A percentile compares a stretch with the other conserved stretches of the same genome.
Evolutionary conservation across 2,329 filamentous ascomycete species (phyloP).

Genomic region (Tolypocladium ovalisporum): DNA sequence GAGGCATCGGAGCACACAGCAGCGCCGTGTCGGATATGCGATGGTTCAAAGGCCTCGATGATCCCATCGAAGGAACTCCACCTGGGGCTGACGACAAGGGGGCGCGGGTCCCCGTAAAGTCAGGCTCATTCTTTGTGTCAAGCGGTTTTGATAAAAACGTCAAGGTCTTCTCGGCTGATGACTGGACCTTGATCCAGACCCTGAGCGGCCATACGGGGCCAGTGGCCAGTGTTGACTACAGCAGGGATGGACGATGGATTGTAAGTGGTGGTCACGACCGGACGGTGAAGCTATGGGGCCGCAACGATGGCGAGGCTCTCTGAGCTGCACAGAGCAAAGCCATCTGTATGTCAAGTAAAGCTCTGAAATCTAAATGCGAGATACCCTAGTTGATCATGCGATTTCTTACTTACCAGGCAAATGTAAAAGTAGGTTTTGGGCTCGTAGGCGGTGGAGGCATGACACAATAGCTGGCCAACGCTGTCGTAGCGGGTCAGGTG

Average conservation of each 20-base stretch:
- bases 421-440: background rate
- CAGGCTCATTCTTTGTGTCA: conserved; percentile 83
- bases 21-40: conserved; percentile 86
- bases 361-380: background rate
- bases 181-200: conserved; percentile 84
- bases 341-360: background rate
- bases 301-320: conserved; percentile 58
- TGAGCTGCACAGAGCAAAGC: conserved; percentile 13
- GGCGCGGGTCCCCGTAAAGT: conserved; percentile 64
- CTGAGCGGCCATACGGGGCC: conserved; percentile 86
- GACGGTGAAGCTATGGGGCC: conserved; percentile 92
- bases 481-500: conserved; percentile 6
- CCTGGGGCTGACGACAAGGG: conserved; percentile 55
- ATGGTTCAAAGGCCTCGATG: conserved; percentile 86
- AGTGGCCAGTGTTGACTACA: conserved; percentile 83
- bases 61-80: conserved; percentile 50
- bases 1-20: conserved; percentile 80
- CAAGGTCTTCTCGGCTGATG: conserved; percentile 91
- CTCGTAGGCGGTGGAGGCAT: background rate
- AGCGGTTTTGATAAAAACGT: conserved; percentile 91
- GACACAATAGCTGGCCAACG: background rate
- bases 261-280: conserved; percentile 89
- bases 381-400: background rate
- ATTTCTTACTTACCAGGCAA: background rate
- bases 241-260: conserved; percentile 79